Evolutionary conservation across 345 rosid species (phyloP), one percentile per base, ranked within the genome.

Genomic region (Syzygium grande): DNA sequence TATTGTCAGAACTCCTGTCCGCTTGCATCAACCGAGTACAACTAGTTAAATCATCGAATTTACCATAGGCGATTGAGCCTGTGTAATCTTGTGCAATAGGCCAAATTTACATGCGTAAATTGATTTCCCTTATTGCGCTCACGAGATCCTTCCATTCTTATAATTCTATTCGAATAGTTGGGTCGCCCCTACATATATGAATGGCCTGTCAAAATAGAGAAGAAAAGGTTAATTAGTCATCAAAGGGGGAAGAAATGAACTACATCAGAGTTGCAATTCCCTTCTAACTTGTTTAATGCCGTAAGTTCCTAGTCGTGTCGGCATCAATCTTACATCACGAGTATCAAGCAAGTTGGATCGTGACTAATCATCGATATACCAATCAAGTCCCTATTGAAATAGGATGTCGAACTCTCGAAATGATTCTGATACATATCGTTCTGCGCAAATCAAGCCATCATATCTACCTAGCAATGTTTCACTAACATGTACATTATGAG

Each of bases 171-270:
- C 7, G 2, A 7, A 34, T 1, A 7, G 22, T 34, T 68, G 3
- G 6, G 34, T 68, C 0, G 0, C 34, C 34, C 19, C 22, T 38
- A 34, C 17, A 21, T 3, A 34, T 68, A 19, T 1, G 22, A 0
- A 21, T 68, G 12, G 3, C 23, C 13, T 0, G 2, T 68, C 46
- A 68, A 68, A 34, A 68, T 12, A 17, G 41, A 68, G 14, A 13
- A 9, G 3, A 9, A 1, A 4, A 68, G 13, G 13, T 17, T 34
- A 9, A 68, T 34, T 10, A 5, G 25, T 34, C 7, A 34, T 34
- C 25, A 9, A 34, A 68, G 6, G 46, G 19, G 80, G 13, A 68
- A 68, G 46, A 68, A 68, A 68, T 16, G 13, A 34, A 34, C 19
- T 13, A 17, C 25, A 34, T 68, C 13, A 68, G 4, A 34, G 19